Evolutionary conservation across 2,329 filamentous ascomycete genomes (phyloP).

Genomic region (Penicillium sp.): DNA sequence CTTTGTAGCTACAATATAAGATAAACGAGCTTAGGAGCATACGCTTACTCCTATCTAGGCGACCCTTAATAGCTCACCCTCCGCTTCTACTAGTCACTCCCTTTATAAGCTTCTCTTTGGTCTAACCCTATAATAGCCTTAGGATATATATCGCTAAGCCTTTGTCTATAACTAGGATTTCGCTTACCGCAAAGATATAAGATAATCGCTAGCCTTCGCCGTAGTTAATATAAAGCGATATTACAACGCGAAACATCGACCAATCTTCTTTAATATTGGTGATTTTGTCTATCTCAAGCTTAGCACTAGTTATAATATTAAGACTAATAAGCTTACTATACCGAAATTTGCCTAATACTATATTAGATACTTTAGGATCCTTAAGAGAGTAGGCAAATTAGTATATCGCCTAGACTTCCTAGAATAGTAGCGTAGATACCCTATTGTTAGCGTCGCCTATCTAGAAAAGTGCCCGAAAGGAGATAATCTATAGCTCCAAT

Average conservation of each 20-base stretch:
- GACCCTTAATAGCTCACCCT: neutral
- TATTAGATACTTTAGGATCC: too few relatives aligned
- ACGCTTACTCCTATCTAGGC: neutral
- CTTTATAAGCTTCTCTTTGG: conserved; percentile 1
- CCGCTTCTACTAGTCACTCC: neutral
- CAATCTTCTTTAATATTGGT: neutral
- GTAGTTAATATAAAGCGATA: neutral
- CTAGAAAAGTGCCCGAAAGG: too few relatives aligned
- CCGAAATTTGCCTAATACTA: neutral
- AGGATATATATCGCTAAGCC: too few relatives aligned
- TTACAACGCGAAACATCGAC: neutral
- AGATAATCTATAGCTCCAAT: too few relatives aligned
- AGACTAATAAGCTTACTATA: too few relatives aligned
- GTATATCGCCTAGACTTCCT: too few relatives aligned
- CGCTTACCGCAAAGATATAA: neutral
- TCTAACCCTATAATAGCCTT: neutral
- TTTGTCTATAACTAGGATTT: too few relatives aligned
- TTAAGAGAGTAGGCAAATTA: too few relatives aligned
- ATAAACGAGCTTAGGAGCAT: neutral
- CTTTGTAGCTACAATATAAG: too few relatives aligned
- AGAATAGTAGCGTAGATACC: too few relatives aligned
- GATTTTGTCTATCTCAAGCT: neutral
- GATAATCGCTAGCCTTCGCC: neutral
- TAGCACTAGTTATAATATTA: too few relatives aligned
- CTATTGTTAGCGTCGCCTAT: too few relatives aligned